phyloP scores from a whole-genome alignment of 805 yeast genomes.

The Metschnikowia bowlesiae region DNA sequence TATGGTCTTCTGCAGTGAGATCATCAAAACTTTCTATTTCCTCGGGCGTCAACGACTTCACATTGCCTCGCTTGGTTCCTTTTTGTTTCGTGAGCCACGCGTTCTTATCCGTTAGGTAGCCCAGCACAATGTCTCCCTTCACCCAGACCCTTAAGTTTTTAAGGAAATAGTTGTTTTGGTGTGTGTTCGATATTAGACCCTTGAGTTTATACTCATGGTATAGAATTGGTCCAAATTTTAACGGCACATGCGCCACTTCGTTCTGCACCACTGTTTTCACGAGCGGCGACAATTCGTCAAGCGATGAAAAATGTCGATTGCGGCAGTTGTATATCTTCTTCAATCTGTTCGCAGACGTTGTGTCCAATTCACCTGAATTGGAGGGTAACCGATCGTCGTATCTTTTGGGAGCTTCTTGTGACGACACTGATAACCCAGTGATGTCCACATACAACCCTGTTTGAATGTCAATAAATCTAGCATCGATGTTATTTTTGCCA shows the following conservation, averaged over 20 bases:
- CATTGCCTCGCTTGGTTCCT: background rate
- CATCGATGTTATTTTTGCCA: constrained; percentile 30
- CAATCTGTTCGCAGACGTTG: constrained; percentile 8
- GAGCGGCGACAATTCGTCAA: constrained; percentile 20
- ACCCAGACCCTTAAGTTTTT: constrained; percentile 13
- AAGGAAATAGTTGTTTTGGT: constrained; percentile 5
- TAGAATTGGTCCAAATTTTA: constrained; percentile 22
- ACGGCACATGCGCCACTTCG: constrained; percentile 29
- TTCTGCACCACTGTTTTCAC: constrained; percentile 14
- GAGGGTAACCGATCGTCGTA: constrained; percentile 1
- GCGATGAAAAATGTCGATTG: constrained; percentile 28
- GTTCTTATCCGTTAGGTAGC: constrained; percentile 22
- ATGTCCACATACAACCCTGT: constrained; percentile 20
- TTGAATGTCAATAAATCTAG: constrained; percentile 33
- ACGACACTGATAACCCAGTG: constrained; percentile 12
- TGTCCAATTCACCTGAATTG: constrained; percentile 2
- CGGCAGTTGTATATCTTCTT: constrained; percentile 37
- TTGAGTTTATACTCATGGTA: constrained; percentile 24
- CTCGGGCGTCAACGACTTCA: background rate
- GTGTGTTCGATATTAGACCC: constrained; percentile 4
- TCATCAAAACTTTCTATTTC: constrained; percentile 10
- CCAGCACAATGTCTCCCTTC: constrained; percentile 19
- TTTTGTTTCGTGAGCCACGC: constrained; percentile 20
- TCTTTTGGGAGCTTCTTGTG: constrained; percentile 8
- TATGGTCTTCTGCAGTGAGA: constrained; percentile 22